Conservation (phyloP, 169 alveolate genomes). For the Besnoitia besnoiti region DNA sequence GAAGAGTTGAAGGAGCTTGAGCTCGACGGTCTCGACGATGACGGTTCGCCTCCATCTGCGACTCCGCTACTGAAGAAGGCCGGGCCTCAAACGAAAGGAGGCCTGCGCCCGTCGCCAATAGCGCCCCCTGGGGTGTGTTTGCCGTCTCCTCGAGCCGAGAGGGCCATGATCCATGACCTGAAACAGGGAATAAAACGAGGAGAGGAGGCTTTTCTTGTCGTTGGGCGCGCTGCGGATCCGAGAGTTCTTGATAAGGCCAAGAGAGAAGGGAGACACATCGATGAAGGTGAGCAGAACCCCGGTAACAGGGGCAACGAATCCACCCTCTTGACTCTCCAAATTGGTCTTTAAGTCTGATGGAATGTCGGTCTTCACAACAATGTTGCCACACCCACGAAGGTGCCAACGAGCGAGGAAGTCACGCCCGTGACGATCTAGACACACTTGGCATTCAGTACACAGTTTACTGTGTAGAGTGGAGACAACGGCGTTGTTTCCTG, state of each 20-base stretch:
- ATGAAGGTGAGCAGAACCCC: background rate
- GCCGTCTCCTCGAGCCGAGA: background rate
- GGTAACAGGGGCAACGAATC: too few relatives aligned
- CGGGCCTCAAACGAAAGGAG: background rate
- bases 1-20: conserved; percentile 35
- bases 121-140: too few relatives aligned
- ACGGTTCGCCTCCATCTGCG: background rate
- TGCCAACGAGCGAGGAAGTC: too few relatives aligned
- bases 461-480: too few relatives aligned
- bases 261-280: conserved; percentile 20
- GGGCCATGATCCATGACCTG: background rate
- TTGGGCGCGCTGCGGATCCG: conserved; percentile 24
- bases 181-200: background rate
- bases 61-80: background rate
- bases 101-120: too few relatives aligned
- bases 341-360: too few relatives aligned
- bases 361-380: too few relatives aligned
- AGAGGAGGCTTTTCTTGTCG: conserved; percentile 3
- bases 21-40: background rate
- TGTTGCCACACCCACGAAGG: too few relatives aligned
- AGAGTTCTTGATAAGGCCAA: conserved; percentile 12
- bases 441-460: too few relatives aligned
- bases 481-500: too few relatives aligned
- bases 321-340: too few relatives aligned
- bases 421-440: too few relatives aligned